phyloP scores from a whole-genome alignment of 164 flowering plant genomes.

The Kalanchoe fedtschenkoi region DNA sequence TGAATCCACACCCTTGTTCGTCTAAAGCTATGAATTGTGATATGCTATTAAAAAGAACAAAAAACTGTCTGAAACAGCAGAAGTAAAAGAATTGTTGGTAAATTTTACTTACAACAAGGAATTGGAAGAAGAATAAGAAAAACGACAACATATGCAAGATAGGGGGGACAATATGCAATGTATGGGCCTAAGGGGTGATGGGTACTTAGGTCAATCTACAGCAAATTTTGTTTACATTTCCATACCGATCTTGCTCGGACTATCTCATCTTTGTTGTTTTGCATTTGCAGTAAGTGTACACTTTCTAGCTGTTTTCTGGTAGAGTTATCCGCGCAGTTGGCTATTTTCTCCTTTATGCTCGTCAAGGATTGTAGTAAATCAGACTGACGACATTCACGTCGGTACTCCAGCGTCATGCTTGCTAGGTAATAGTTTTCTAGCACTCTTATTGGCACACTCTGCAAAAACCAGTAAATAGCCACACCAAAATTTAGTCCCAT shows the following conservation, averaged over 20 bases:
- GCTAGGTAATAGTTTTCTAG: conserved; percentile 37
- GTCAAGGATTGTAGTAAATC: conserved; percentile 56
- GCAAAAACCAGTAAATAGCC: conserved; percentile 9
- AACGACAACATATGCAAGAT: too few relatives aligned
- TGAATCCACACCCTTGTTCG: too few relatives aligned
- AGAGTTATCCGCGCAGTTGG: conserved; percentile 10
- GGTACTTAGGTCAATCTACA: background rate
- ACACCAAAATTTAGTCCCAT: background rate
- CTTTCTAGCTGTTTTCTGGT: conserved; percentile 25
- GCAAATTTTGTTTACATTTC: conserved; percentile 26
- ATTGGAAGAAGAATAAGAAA: too few relatives aligned
- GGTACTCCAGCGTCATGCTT: conserved; percentile 65
- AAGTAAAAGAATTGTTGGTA: too few relatives aligned
- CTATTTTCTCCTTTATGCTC: conserved; percentile 16
- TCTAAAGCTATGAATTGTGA: too few relatives aligned
- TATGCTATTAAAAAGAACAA: too few relatives aligned
- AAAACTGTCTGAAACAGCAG: too few relatives aligned
- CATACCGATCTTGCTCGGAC: conserved; percentile 65
- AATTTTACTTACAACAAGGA: too few relatives aligned
- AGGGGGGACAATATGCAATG: too few relatives aligned
- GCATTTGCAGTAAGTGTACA: conserved; percentile 64
- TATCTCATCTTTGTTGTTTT: conserved; percentile 50
- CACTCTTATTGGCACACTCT: conserved; percentile 62
- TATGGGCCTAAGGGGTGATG: too few relatives aligned
- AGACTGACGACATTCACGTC: conserved; percentile 58